These are phyloP conservation scores for Colletotrichum cereale DNA, from an alignment of 2,329 filamentous ascomycete genomes.

Conservation along the genomic window DNA sequence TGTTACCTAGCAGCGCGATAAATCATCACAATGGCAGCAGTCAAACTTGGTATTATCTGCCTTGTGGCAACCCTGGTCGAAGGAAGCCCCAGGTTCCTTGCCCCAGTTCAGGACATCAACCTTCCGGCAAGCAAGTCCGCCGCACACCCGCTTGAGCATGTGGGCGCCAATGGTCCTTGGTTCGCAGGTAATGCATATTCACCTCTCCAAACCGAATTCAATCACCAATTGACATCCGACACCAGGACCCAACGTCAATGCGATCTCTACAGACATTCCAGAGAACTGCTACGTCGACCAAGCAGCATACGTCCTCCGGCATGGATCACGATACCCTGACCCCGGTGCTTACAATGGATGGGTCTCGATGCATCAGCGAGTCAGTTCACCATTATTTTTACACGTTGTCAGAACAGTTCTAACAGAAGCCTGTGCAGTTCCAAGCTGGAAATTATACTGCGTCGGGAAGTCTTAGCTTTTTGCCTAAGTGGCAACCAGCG, in stretches of 20 bases:
- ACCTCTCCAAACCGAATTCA: background rate
- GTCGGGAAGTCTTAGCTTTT: conserved; percentile 65
- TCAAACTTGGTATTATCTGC: conserved; percentile 26
- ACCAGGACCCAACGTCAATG: conserved; percentile 66
- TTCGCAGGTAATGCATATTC: conserved; percentile 57
- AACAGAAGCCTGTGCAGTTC: conserved; percentile 54
- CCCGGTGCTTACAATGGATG: conserved; percentile 70
- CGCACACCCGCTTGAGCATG: conserved; percentile 58
- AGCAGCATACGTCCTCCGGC: conserved; percentile 69
- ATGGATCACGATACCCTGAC: conserved; percentile 74
- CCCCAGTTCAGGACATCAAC: conserved; percentile 46
- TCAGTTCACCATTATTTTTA: conserved; percentile 44
- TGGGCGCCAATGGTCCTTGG: conserved; percentile 67
- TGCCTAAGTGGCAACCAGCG: conserved; percentile 69
- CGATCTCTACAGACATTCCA: conserved; percentile 66
- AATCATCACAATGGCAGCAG: conserved; percentile 4
- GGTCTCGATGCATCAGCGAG: conserved; percentile 60
- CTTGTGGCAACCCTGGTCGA: conserved; percentile 9
- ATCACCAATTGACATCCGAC: background rate
- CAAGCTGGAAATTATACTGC: conserved; percentile 66
- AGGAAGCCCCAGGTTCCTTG: conserved; percentile 32
- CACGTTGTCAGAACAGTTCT: background rate
- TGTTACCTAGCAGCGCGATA: no score
- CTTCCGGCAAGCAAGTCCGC: conserved; percentile 47
- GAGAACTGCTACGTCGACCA: conserved; percentile 70